Base-by-base conservation (phyloP, 1,284 basidiomycete genomes). In the Irpex sp. region DNA sequence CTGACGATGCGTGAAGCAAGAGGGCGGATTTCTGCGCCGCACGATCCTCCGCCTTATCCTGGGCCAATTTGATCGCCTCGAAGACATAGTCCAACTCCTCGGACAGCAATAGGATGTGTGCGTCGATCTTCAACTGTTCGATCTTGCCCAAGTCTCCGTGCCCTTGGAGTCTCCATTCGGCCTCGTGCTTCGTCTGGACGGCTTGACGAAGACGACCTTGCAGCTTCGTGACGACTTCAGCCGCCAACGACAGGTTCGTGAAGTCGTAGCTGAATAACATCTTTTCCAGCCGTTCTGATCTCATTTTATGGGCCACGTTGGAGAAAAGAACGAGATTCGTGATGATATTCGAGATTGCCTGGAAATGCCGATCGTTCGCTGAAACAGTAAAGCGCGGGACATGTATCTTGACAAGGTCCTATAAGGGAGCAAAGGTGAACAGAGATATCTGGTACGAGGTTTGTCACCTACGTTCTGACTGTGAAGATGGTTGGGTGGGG, bases 181-280 rank as follows among this genome's bases (percentile, higher is more conserved):
- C 82, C 35, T 82, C 78, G 39, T 82, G 76, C 68, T 87, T 86
- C 1, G 81, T 84, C 68, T 90, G 85, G 11, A 89, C 74, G 0
- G 89, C 85, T 60, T 84, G 81, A 60, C 94, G 84, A 55, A 97
- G 83, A 9, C 89, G 86, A 36, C 81, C 74, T 78, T 98, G 96
- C 15, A 97, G 80, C 57, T 86, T 83, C 50, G 84, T 80, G 21
- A 98, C 86, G 26, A 94, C 85, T 68, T 81, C 78, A 39, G 90
- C 83, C 50, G 90, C 84, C 53, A 87, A 84, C 54, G 75, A 72
- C 58, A 93, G 79, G 74, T 98, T 92, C 9, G 88, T 89, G 70
- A 97, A 95, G 76, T 98, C 95, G 75, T 97, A 96, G 43, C 88
- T 90, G 77, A 95, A 94, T 49, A 95, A 81, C 69, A 97, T 84